Evolutionary conservation across 352 stramenopile genomes (phyloP).

Genomic region (Pythium coloratum): DNA sequence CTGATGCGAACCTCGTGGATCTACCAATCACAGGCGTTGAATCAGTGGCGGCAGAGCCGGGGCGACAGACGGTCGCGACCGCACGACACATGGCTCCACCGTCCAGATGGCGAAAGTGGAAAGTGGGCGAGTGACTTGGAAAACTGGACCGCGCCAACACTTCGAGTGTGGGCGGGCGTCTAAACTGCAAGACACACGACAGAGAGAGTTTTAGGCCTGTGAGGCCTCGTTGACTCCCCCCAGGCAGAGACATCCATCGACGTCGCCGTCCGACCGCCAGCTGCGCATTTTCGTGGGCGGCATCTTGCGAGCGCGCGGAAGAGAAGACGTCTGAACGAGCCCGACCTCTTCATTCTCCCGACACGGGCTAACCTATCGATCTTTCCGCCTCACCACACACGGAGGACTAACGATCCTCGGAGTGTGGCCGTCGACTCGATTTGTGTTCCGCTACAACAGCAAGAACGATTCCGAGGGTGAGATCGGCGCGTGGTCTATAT

Average conservation of each 20-base stretch:
- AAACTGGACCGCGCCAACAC: conserved; percentile 6
- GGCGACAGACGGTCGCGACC: conserved; percentile 21
- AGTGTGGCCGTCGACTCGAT: background rate
- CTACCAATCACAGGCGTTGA: conserved; percentile 9
- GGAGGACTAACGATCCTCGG: conserved; percentile 1
- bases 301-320: conserved; percentile 1
- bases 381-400: background rate
- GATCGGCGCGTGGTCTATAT: background rate
- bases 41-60: conserved; percentile 21
- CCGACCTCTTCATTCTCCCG: conserved; percentile 1
- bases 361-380: background rate
- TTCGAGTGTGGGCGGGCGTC: background rate
- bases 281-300: conserved; percentile 3
- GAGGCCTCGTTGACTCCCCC: background rate
- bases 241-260: conserved; percentile 3
- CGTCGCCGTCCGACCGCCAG: background rate
- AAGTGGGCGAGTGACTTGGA: background rate
- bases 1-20: conserved; percentile 2
- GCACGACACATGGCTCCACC: conserved; percentile 28
- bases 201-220: conserved; percentile 3
- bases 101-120: conserved; percentile 14
- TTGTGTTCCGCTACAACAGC: background rate
- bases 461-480: background rate
- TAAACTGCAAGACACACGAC: conserved; percentile 1
- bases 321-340: background rate